These are phyloP conservation scores for Pseudocohnilembus persalinus DNA, from an alignment of 169 alveolate species.

Conservation along the genomic window DNA sequence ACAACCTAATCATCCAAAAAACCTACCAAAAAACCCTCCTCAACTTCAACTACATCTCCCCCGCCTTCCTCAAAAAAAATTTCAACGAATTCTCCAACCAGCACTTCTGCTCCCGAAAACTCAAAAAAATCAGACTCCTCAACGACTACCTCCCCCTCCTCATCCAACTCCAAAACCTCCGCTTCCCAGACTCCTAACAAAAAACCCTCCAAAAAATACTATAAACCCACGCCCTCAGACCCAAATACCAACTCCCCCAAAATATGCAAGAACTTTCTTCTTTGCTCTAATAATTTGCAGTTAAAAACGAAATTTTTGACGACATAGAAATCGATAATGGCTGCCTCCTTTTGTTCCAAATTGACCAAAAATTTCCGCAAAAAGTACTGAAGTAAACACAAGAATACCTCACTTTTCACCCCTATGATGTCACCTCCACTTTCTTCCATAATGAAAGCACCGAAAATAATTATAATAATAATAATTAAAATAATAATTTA, in stretches of 20 bases:
- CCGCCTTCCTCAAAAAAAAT: neutral
- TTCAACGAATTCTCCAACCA: conserved; percentile 12
- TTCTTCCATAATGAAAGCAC: neutral
- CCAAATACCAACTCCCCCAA: neutral
- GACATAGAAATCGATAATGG: conserved; percentile 19
- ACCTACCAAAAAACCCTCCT: conserved; percentile 1
- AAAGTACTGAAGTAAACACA: neutral
- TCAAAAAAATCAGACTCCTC: conserved; percentile 12
- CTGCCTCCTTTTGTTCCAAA: conserved; percentile 1
- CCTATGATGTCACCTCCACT: conserved; percentile 11
- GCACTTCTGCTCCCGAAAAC: neutral
- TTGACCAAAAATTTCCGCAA: conserved; percentile 13
- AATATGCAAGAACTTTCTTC: neutral
- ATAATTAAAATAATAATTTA: no score
- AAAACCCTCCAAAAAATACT: neutral
- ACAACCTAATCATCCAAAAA: conserved; percentile 1
- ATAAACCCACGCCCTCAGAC: neutral
- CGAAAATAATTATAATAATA: no score
- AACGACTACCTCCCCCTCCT: conserved; percentile 13
- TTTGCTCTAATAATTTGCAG: neutral
- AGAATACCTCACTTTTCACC: neutral
- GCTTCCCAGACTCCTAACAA: neutral
- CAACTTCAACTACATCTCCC: conserved; percentile 8
- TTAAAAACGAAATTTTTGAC: conserved; percentile 3
- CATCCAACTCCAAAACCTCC: neutral